Evolutionary conservation across 768 basidiomycete species (phyloP).

Genomic region (Tricholoma furcatifolium): DNA sequence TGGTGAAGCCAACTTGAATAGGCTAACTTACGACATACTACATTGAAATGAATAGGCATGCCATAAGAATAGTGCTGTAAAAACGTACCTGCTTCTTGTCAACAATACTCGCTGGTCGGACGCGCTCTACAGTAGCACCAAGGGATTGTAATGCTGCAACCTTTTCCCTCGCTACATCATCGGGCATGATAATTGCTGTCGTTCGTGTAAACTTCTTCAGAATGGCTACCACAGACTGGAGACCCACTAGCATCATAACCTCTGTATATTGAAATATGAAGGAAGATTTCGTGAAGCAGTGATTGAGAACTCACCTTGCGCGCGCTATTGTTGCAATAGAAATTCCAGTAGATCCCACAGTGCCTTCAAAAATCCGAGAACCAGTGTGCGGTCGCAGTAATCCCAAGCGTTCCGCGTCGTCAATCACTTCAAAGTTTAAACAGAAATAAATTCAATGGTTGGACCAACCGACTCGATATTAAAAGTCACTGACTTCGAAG

Average conservation of each 20-base stretch:
- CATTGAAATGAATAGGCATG: neutral
- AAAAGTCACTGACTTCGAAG: conserved; percentile 61
- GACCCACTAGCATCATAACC: conserved; percentile 84
- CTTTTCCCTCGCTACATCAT: conserved; percentile 90
- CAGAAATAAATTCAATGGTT: neutral
- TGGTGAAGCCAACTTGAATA: neutral
- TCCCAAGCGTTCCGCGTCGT: conserved; percentile 86
- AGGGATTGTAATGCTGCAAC: conserved; percentile 78
- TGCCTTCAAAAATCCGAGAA: conserved; percentile 95
- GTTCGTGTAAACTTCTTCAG: neutral
- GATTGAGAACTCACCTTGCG: conserved; percentile 63
- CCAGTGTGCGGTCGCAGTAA: conserved; percentile 82
- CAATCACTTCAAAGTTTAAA: conserved; percentile 82
- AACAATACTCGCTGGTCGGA: conserved; percentile 93
- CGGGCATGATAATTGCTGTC: conserved; percentile 85
- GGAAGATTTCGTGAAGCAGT: neutral
- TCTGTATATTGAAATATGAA: conserved; percentile 33
- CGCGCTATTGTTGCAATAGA: conserved; percentile 92
- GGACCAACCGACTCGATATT: neutral
- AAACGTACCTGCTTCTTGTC: conserved; percentile 86
- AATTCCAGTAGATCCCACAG: conserved; percentile 94
- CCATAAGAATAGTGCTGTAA: neutral
- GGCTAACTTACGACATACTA: conserved; percentile 63
- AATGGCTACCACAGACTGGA: neutral
- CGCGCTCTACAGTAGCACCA: conserved; percentile 87